phyloP scores from a whole-genome alignment of 371 early-diverging fungal species.

The Apophysomyces variabilis region DNA sequence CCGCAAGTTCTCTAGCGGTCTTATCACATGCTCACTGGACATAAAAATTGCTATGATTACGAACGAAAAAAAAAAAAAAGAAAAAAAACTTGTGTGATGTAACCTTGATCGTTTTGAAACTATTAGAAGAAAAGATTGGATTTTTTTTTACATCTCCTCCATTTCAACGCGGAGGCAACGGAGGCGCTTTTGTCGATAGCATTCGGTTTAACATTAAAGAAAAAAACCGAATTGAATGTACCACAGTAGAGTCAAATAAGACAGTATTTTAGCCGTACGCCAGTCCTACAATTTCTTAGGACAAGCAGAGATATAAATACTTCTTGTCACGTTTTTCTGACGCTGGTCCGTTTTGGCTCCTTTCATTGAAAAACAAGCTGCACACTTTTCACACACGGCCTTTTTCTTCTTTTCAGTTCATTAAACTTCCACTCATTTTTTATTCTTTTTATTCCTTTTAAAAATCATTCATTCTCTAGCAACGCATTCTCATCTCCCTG shows the following conservation, averaged over 20 bases:
- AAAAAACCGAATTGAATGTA: background rate
- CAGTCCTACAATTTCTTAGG: background rate
- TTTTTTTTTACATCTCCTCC: background rate
- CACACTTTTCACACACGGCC: background rate
- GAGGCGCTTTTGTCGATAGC: background rate
- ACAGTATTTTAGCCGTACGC: background rate
- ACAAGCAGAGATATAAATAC: background rate
- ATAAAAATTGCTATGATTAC: background rate
- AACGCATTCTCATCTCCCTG: slow-evolving; percentile 3
- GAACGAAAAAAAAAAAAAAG: background rate
- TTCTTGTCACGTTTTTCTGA: background rate
- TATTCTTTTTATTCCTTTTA: background rate
- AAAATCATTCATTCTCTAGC: slow-evolving; percentile 6
- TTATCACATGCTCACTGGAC: slow-evolving; percentile 1
- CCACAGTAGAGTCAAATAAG: background rate
- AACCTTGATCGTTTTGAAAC: slow-evolving; percentile 1
- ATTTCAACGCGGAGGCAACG: background rate
- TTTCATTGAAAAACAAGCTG: background rate
- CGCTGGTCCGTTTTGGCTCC: background rate
- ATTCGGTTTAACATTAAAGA: too few relatives aligned
- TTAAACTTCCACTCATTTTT: slow-evolving; percentile 1
- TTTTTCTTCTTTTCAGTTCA: background rate
- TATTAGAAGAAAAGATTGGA: background rate
- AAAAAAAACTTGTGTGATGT: background rate
- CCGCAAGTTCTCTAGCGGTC: background rate